Conservation (phyloP, 805 yeast species). For the Candida boleticola region DNA sequence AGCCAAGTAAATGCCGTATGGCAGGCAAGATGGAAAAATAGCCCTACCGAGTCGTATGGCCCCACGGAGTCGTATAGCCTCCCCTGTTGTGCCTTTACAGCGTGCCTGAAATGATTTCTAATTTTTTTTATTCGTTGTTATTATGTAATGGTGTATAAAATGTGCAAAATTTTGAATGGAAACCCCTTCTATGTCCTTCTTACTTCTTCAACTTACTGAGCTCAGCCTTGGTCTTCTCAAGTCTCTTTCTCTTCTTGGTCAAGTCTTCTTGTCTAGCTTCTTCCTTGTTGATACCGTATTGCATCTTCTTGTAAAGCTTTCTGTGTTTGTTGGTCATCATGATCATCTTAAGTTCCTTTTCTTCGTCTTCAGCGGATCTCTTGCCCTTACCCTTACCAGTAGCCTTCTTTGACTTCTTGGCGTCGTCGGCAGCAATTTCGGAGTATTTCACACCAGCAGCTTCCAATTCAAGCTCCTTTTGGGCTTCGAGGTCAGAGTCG, state of each 20-base stretch:
- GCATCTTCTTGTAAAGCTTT: constrained; percentile 92
- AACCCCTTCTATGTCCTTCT: too few relatives aligned
- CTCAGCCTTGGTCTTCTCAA: constrained; percentile 59
- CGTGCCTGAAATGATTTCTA: too few relatives aligned
- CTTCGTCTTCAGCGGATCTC: constrained; percentile 66
- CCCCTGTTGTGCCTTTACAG: too few relatives aligned
- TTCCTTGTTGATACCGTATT: constrained; percentile 82
- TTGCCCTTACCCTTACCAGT: constrained; percentile 27
- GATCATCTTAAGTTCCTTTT: constrained; percentile 87
- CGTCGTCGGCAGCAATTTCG: constrained; percentile 39
- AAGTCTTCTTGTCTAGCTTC: constrained; percentile 70
- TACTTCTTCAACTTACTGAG: constrained; percentile 24
- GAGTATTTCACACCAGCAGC: constrained; percentile 82
- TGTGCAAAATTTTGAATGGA: too few relatives aligned
- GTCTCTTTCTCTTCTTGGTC: constrained; percentile 65
- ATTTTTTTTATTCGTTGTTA: too few relatives aligned
- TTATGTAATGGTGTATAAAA: too few relatives aligned
- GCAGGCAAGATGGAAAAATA: too few relatives aligned
- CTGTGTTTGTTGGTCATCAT: constrained; percentile 98
- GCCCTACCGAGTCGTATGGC: too few relatives aligned
- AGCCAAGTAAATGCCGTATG: too few relatives aligned
- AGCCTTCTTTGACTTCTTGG: constrained; percentile 28
- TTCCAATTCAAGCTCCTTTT: constrained; percentile 75
- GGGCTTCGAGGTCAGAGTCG: constrained; percentile 68
- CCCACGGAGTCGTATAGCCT: too few relatives aligned